phyloP scores from a whole-genome alignment of 129 eudicot genomes.

The Helichrysum umbraculigerum region DNA sequence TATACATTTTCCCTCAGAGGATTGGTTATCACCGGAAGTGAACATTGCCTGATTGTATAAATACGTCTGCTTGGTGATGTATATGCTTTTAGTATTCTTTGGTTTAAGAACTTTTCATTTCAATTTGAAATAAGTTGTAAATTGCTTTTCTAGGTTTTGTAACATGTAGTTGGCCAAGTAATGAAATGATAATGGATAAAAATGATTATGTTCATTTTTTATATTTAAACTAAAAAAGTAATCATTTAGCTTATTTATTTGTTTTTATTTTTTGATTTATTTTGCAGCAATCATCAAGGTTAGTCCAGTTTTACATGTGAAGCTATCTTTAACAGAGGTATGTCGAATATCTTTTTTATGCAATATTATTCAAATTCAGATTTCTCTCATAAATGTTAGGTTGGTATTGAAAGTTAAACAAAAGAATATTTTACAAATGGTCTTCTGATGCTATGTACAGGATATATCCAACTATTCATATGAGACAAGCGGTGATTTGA shows the following conservation, averaged over 20 bases:
- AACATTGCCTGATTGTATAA: not conserved
- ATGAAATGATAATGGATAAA: not conserved
- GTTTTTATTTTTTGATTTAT: not conserved
- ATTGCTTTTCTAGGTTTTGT: not conserved
- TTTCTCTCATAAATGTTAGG: not conserved
- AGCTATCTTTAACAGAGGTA: constrained; percentile 10
- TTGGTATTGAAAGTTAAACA: not conserved
- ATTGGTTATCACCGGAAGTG: not conserved
- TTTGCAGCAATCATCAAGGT: not conserved
- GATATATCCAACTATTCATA: not conserved
- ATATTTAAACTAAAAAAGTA: not conserved
- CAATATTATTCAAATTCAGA: constrained; percentile 4
- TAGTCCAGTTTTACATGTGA: not conserved
- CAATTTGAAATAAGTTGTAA: not conserved
- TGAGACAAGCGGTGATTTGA: not conserved
- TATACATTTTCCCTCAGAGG: not conserved
- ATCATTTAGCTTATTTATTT: not conserved
- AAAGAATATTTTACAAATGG: not conserved
- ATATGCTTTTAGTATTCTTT: not conserved
- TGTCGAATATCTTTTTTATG: not conserved
- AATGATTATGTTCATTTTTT: not conserved
- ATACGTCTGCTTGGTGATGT: not conserved
- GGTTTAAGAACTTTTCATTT: not conserved
- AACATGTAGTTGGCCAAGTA: not conserved
- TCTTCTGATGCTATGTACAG: constrained; percentile 9